These are phyloP conservation scores for Gracilaria domingensis DNA, from an alignment of 23 red algal species.

Conservation along the genomic window DNA sequence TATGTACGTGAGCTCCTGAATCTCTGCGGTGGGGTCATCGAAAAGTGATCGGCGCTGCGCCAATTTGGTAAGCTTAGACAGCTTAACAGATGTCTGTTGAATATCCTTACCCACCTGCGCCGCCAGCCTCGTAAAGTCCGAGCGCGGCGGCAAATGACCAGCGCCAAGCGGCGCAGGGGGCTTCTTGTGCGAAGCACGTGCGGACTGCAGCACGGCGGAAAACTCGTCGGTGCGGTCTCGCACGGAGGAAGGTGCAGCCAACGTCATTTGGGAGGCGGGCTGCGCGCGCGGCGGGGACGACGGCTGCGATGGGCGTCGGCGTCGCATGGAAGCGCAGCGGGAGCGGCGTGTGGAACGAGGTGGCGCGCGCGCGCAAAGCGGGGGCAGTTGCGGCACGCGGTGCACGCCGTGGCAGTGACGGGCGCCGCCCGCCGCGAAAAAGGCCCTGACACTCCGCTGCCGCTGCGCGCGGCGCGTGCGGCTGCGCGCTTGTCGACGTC, in stretches of 20 bases:
- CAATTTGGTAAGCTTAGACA: conserved; percentile 78
- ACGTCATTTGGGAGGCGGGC: conserved; percentile 24
- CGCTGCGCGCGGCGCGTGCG: neutral
- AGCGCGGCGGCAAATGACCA: conserved; percentile 55
- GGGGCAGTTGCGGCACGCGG: neutral
- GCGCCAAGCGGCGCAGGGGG: conserved; percentile 20
- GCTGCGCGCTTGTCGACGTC: neutral
- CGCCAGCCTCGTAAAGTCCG: conserved; percentile 74
- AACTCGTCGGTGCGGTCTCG: conserved; percentile 74
- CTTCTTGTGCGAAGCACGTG: conserved; percentile 47
- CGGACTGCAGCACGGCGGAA: conserved; percentile 36
- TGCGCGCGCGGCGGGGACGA: neutral
- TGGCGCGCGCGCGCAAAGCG: neutral
- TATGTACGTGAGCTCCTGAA: conserved; percentile 84
- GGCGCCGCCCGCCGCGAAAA: neutral
- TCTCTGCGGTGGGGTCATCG: conserved; percentile 93
- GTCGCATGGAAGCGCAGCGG: conserved; percentile 7
- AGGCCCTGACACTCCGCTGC: neutral
- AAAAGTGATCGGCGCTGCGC: conserved; percentile 86
- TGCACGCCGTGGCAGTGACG: neutral
- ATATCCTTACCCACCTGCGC: conserved; percentile 79
- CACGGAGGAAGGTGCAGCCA: conserved; percentile 60
- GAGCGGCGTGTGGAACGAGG: neutral
- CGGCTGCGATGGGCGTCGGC: conserved; percentile 10
- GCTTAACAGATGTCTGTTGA: conserved; percentile 80